Evolutionary conservation across 1,139 yeast species (phyloP).

Genomic region (Scheffersomyces titani): DNA sequence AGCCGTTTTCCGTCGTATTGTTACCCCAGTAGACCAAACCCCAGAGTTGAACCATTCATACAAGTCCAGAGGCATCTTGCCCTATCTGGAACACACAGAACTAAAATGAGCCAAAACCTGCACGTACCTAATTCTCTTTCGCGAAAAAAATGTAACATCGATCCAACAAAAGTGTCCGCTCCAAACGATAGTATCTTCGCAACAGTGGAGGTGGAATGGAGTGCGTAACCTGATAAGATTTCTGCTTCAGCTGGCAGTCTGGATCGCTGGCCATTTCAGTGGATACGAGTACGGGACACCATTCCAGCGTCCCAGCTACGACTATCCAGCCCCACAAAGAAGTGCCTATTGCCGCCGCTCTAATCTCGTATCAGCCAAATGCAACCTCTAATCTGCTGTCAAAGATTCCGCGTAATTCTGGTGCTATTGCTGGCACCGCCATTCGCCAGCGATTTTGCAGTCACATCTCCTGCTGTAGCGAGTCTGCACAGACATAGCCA

Average conservation of each 20-base stretch:
- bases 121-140: neutral
- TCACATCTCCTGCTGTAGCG: neutral
- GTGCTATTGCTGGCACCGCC: neutral
- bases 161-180: neutral
- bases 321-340: too few relatives aligned
- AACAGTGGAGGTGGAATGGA: neutral
- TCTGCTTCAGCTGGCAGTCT: neutral
- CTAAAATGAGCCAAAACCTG: neutral
- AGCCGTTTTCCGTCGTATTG: neutral
- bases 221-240: neutral
- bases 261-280: neutral
- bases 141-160: neutral
- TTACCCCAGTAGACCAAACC: neutral
- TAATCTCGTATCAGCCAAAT: too few relatives aligned
- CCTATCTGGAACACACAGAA: neutral
- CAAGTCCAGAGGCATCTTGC: neutral
- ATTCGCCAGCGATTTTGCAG: neutral
- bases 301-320: neutral
- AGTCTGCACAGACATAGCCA: neutral
- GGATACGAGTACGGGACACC: neutral
- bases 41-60: neutral
- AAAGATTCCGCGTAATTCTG: neutral
- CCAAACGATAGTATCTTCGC: neutral
- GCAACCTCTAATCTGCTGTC: neutral
- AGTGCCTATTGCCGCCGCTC: too few relatives aligned